These are phyloP conservation scores for Metschnikowia matae DNA, from an alignment of 805 yeast genomes.

Conservation along the genomic window DNA sequence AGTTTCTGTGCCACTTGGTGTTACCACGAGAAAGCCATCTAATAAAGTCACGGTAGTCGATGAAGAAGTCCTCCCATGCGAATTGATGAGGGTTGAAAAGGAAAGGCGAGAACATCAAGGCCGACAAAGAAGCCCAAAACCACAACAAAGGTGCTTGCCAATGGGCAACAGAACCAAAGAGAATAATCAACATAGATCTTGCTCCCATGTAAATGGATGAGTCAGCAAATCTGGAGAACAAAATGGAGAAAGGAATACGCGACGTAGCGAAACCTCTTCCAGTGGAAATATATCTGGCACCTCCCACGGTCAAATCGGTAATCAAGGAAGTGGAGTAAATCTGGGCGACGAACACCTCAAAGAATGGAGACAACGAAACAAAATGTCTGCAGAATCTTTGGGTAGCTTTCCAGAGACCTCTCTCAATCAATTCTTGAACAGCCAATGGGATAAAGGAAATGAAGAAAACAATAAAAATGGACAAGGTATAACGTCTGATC, in stretches of 20 bases:
- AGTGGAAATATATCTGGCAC: conserved; percentile 78
- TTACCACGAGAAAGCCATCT: conserved; percentile 75
- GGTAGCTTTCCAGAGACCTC: conserved; percentile 68
- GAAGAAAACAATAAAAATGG: conserved; percentile 70
- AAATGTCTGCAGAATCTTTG: conserved; percentile 64
- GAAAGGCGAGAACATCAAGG: conserved; percentile 68
- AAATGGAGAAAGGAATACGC: conserved; percentile 58
- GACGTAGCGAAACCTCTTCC: conserved; percentile 81
- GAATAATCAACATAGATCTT: conserved; percentile 62
- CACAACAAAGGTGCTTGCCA: conserved; percentile 60
- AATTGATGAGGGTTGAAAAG: conserved; percentile 77
- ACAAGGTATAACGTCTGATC: conserved; percentile 68
- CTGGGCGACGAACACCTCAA: conserved; percentile 76
- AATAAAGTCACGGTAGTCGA: conserved; percentile 59
- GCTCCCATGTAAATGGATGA: conserved; percentile 81
- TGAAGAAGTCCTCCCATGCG: conserved; percentile 61
- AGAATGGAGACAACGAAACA: conserved; percentile 67
- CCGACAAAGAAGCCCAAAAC: conserved; percentile 69
- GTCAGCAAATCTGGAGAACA: conserved; percentile 63
- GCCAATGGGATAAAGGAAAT: conserved; percentile 71
- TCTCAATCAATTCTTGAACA: conserved; percentile 72
- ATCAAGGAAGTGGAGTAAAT: conserved; percentile 68
- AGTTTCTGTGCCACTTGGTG: conserved; percentile 82
- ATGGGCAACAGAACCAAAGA: conserved; percentile 56
- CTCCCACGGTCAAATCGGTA: conserved; percentile 69